Evolutionary conservation across 768 basidiomycete genomes (phyloP).

Genomic region (Boletus rubescentipes): DNA sequence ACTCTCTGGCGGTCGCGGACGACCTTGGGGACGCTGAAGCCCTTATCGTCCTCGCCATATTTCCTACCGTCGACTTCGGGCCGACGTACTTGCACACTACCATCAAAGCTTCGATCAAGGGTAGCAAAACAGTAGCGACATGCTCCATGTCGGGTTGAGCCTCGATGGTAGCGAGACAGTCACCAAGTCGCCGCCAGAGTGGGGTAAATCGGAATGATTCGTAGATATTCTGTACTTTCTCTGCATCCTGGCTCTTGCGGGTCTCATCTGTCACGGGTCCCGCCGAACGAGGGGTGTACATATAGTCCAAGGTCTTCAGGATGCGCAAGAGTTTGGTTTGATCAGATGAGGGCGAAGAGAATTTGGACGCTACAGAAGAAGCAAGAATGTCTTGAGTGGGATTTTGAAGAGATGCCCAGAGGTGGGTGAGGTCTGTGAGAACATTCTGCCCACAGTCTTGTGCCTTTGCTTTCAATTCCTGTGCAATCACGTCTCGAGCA

Average conservation of each 20-base stretch:
- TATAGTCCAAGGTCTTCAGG: slow-evolving; percentile 96
- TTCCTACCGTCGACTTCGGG: slow-evolving; percentile 50
- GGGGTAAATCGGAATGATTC: slow-evolving; percentile 88
- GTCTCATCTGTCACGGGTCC: slow-evolving; percentile 38
- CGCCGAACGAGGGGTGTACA: slow-evolving; percentile 69
- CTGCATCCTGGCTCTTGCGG: slow-evolving; percentile 54
- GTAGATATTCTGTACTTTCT: slow-evolving; percentile 87
- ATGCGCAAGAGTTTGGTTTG: slow-evolving; percentile 97
- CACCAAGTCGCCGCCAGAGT: slow-evolving; percentile 88
- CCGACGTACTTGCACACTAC: slow-evolving; percentile 97
- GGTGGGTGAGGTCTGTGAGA: slow-evolving; percentile 72
- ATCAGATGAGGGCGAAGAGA: slow-evolving; percentile 89
- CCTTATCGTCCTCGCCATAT: slow-evolving; percentile 51
- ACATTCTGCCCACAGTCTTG: slow-evolving; percentile 84
- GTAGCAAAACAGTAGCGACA: slow-evolving; percentile 88
- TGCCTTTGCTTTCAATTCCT: slow-evolving; percentile 82
- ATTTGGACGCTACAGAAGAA: slow-evolving; percentile 77
- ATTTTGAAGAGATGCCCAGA: slow-evolving; percentile 60
- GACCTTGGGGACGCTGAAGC: slow-evolving; percentile 70
- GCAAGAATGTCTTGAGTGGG: slow-evolving; percentile 56
- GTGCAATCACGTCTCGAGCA: slow-evolving; percentile 84
- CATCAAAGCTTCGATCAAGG: slow-evolving; percentile 96
- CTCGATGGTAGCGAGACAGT: slow-evolving; percentile 82
- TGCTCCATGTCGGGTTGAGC: slow-evolving; percentile 79
- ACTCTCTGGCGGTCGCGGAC: slow-evolving; percentile 65